phyloP scores from a whole-genome alignment of 2,329 filamentous ascomycete genomes.

The Teratosphaeria gauchensis region DNA sequence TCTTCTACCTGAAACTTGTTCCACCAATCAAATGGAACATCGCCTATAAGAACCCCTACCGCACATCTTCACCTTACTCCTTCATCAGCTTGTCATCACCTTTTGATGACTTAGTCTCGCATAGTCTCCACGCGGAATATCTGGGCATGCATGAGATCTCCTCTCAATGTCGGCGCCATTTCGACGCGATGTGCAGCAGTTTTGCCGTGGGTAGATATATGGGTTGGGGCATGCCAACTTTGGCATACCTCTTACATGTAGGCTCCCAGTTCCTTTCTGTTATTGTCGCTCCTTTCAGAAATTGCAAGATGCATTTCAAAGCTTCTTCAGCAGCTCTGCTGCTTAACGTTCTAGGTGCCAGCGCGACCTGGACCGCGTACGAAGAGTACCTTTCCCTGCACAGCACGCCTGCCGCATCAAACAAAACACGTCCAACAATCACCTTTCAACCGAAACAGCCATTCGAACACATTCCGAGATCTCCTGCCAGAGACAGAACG shows the following conservation, averaged over 20 bases:
- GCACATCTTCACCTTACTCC: not conserved
- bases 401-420: slow-evolving; percentile 13
- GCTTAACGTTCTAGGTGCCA: slow-evolving; percentile 10
- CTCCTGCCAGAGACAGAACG: slow-evolving; percentile 26
- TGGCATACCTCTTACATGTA: not conserved
- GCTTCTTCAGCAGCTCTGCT: slow-evolving; percentile 5
- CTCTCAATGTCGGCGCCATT: not conserved
- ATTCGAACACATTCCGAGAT: slow-evolving; percentile 25
- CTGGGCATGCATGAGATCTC: not conserved
- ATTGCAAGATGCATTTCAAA: slow-evolving; percentile 4
- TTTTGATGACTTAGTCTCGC: not conserved
- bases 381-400: slow-evolving; percentile 17
- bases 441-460: slow-evolving; percentile 28
- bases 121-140: not conserved
- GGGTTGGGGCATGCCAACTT: not conserved
- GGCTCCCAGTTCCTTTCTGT: not conserved
- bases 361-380: slow-evolving; percentile 21
- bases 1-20: not conserved
- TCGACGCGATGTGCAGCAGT: not conserved
- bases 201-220: not conserved
- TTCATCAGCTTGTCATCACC: not conserved
- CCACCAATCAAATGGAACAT: not conserved
- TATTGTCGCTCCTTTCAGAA: not conserved
- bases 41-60: not conserved
- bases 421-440: slow-evolving; percentile 23